Base-by-base conservation (phyloP, 345 rosid species). In the Physaria fendleri region DNA sequence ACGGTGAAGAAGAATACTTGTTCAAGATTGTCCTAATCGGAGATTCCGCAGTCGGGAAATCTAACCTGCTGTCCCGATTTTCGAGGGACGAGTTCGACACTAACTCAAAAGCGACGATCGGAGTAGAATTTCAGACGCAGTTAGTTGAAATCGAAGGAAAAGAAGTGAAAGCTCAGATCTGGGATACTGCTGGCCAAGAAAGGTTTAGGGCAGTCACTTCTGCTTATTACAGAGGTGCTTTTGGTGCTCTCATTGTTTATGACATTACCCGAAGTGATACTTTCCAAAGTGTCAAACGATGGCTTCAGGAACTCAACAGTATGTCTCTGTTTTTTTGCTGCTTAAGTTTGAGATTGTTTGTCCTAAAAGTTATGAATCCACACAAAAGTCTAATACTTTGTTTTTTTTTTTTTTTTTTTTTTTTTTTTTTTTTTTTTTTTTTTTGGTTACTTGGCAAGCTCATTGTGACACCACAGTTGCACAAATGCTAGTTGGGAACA, bases 151-250 rank as follows among this genome's bases (percentile, higher is more conserved):
- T 91, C 69, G 95, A 85, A 25, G 95, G 98, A 45, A 88, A 81
- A 74, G 88, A 91, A 61, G 82, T 91, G 17, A 85, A 91, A 72
- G 92, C 96, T 28, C 96, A 88, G 96, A 85, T 91, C 86, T 88
- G 98, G 96, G 96, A 91, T 49, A 88, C 98, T 32, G 98, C 98
- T 29, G 98, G 98, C 14, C 98, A 91, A 71, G 98, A 91, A 71
- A 80, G 98, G 68, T 91, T 88, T 61, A 71, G 95, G 21, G 98
- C 98, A 2, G 98, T 91, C 49, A 91, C 96, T 59, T 88, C 98
- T 53, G 91, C 98, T 59, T 91, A 91, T 59, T 91, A 91, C 55
- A 81, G 98, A 64, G 98, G 98, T 38, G 98, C 98, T 69, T 71
- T 85, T 57, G 98, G 96, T 50, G 92, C 92, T 5, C 83, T 88